Percentiles rank a stretch among this genome's conserved stretches.
Conservation (phyloP, 495 filamentous ascomycete species). For the Friedmanniomyces endolithicus region DNA sequence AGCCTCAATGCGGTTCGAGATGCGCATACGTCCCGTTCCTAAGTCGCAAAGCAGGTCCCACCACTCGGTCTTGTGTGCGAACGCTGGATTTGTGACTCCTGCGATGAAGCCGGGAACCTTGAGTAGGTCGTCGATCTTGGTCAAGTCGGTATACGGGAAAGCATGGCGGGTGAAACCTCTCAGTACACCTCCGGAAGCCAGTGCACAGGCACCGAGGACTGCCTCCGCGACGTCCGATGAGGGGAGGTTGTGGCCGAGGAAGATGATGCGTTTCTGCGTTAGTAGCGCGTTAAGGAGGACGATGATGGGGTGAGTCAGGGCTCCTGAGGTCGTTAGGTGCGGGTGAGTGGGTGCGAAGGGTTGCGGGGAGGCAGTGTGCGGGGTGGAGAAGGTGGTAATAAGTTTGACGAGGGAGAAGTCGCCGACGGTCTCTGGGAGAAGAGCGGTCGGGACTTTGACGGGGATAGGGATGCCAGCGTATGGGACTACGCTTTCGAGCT, state of each 20-base stretch:
- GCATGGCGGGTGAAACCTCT: slow-evolving; percentile 93
- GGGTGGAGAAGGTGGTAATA: slow-evolving; percentile 78
- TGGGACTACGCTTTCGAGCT: slow-evolving; percentile 86
- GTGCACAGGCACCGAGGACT: slow-evolving; percentile 81
- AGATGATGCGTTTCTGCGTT: slow-evolving; percentile 92
- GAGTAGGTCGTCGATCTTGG: slow-evolving; percentile 91
- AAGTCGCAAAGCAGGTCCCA: slow-evolving; percentile 97
- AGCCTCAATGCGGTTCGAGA: slow-evolving; percentile 66
- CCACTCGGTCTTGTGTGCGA: slow-evolving; percentile 91
- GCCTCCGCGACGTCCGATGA: slow-evolving; percentile 92
- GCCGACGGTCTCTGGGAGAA: slow-evolving; percentile 90
- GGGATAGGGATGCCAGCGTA: slow-evolving; percentile 94
- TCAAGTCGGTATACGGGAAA: slow-evolving; percentile 96
- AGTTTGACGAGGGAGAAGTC: slow-evolving; percentile 97
- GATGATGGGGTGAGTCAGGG: slow-evolving; percentile 65
- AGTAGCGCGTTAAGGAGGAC: slow-evolving; percentile 70
- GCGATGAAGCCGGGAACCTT: slow-evolving; percentile 96
- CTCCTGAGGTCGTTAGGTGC: slow-evolving; percentile 84
- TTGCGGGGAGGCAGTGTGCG: slow-evolving; percentile 69
- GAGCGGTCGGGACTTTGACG: slow-evolving; percentile 84
- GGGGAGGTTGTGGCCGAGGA: slow-evolving; percentile 86
- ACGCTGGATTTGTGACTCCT: slow-evolving; percentile 92
- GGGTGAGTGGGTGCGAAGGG: slow-evolving; percentile 68
- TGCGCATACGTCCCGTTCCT: slow-evolving; percentile 83
- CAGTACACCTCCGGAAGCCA: slow-evolving; percentile 89